Evolutionary conservation across 768 basidiomycete species (phyloP).

Genomic region (Candolleomyces aberdarensis): DNA sequence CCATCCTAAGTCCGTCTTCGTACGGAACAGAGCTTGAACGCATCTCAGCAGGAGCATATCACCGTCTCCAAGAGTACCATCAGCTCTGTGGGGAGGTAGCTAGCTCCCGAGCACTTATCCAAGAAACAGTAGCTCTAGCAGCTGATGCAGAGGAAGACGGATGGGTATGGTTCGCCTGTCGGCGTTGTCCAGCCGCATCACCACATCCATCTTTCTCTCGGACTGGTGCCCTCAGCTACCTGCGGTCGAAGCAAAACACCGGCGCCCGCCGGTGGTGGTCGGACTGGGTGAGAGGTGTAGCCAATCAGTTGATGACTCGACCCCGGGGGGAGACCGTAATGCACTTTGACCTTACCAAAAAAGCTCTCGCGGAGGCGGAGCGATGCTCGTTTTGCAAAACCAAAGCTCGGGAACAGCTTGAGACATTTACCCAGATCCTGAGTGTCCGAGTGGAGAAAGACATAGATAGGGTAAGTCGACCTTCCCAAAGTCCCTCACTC

Average conservation of each 20-base stretch:
- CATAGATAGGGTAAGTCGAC: slow-evolving; percentile 23
- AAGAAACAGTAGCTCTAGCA: slow-evolving; percentile 15
- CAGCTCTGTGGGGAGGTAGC: slow-evolving; percentile 34
- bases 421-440: slow-evolving; percentile 27
- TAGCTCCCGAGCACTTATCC: slow-evolving; percentile 21
- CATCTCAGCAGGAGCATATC: slow-evolving; percentile 38
- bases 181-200: slow-evolving; percentile 18
- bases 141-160: slow-evolving; percentile 23
- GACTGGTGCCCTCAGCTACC: not conserved
- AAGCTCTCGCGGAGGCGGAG: slow-evolving; percentile 20
- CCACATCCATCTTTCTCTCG: slow-evolving; percentile 10
- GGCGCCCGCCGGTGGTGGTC: slow-evolving; percentile 31
- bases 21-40: slow-evolving; percentile 33
- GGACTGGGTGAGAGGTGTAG: slow-evolving; percentile 28
- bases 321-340: slow-evolving; percentile 33
- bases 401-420: slow-evolving; percentile 24
- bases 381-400: slow-evolving; percentile 25
- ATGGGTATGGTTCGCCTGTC: slow-evolving; percentile 32
- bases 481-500: not conserved
- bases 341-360: slow-evolving; percentile 27
- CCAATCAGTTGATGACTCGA: slow-evolving; percentile 22
- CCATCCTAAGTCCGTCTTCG: slow-evolving; percentile 22
- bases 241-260: slow-evolving; percentile 8
- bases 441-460: slow-evolving; percentile 30
- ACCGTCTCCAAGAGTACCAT: slow-evolving; percentile 41